Base-by-base conservation (phyloP, 2,329 filamentous ascomycete genomes). In the Gaeumannomyces tritici region DNA sequence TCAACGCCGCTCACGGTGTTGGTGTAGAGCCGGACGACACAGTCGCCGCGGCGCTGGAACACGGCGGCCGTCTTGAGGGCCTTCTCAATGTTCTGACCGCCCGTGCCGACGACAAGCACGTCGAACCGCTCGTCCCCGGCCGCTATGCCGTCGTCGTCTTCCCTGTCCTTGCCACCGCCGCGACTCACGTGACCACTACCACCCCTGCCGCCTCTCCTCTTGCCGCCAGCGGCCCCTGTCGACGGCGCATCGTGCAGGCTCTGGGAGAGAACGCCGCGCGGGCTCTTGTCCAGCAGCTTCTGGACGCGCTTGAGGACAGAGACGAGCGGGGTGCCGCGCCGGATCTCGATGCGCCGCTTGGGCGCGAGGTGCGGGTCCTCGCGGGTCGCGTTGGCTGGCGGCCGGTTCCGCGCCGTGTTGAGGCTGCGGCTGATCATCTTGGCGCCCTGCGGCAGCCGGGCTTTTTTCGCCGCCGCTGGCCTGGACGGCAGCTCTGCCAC, bases 271-370 rank as follows among this genome's bases (percentile, higher is more conserved):
- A 73, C 70, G 21, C 74, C 71, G 27, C 73, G 74, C 15, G 80
- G 76, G 4, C 82, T 79, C 51, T 81, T 77, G 57, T 83, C 77
- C 4, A 92, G 83, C 1, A 86, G 80, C 64, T 84, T 84, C 64
- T 84, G 83, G 18, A 87, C 82, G 60, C 88, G 86, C 68, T 85
- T 85, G 15, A 90, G 80, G 5, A 84, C 79, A 13, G 87, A 83
- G 73, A 90, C 83, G 76, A 90, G 89, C 8, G 87, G 85, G 0
- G 88, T 86, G 51, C 78, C 78, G 55, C 82, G 74, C 51, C 84
- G 85, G 63, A 92, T 78, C 75, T 91, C 90, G 72, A 92, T 78
- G 64, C 71, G 62, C 67, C 65, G 9, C 72, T 68, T 35, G 66
- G 66, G 55, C 12, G 60, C 60, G 33, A 61, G 55, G 54, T 61